A percentile compares a stretch with the other conserved stretches of the same genome.
These are phyloP conservation scores for Eucalyptus sp. DNA, from an alignment of 345 rosid genomes.

Conservation along the genomic window DNA sequence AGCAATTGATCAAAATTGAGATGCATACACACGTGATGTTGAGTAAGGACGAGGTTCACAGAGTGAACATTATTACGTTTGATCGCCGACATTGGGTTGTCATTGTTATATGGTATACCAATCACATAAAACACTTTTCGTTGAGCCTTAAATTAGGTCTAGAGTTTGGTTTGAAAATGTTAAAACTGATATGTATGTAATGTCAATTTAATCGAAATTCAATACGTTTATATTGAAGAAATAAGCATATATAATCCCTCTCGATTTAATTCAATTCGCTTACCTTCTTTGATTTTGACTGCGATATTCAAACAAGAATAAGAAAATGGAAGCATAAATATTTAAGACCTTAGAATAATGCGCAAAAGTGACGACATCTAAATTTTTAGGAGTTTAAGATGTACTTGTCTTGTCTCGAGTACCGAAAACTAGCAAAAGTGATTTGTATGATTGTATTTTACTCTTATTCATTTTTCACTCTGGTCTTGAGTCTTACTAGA, in stretches of 20 bases:
- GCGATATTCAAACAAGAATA: not conserved
- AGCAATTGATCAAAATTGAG: not conserved
- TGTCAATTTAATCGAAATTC: not conserved
- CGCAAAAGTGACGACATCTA: rapidly evolving
- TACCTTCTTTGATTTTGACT: not conserved
- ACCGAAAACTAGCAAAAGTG: not conserved
- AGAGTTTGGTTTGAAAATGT: not conserved
- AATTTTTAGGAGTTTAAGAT: not conserved
- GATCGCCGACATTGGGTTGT: rapidly evolving
- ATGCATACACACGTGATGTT: not conserved
- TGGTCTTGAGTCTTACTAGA: not conserved
- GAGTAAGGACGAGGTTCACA: not conserved
- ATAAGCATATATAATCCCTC: not conserved
- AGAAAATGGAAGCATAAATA: not conserved
- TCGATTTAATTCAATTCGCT: too few relatives aligned
- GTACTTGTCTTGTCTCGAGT: not conserved
- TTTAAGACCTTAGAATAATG: not conserved
- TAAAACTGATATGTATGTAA: not conserved
- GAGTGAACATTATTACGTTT: too few relatives aligned
- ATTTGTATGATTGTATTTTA: not conserved
- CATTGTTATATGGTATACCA: too few relatives aligned
- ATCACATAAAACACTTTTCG: not conserved
- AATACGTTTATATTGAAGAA: not conserved
- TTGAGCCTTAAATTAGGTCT: not conserved
- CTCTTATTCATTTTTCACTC: not conserved